Base-by-base conservation (phyloP, 805 yeast species). In the Candida easanensis region DNA sequence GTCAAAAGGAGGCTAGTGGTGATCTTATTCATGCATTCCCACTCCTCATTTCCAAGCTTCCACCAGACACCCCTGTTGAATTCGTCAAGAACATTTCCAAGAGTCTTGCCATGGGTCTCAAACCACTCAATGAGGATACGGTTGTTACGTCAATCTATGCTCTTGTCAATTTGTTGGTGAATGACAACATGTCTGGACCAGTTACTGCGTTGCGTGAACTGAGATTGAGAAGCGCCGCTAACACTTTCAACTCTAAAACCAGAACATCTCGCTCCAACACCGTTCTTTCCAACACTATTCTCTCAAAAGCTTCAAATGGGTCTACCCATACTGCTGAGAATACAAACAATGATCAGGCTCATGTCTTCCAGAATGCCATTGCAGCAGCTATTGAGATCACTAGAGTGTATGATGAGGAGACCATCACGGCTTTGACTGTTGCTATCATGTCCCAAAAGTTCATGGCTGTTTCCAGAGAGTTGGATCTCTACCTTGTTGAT, bases 81-180 rank as follows among this genome's bases (percentile, higher is more conserved):
- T 66, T 76, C 33, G 82, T 88, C 31, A 60, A 68, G 36, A 64
- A 68, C 5, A 73, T 82, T 2, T 75, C 93, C 1, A 62, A 65
- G 41, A 66, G 77, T 28, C 76, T 89, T 30, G 84, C 90, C 0
- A 61, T 75, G 38, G 88, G 90, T 3, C 69, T 87, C 51, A 77
- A 75, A 44, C 76, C 79, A 8, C 68, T 85, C 41, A 78, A 89
- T 16, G 91, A 88, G 57, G 97, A 89, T 58, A 79, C 87, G 1
- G 81, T 85, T 18, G 86, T 89, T 8, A 82, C 96, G 7, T 77
- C 91, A 1, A 80, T 93, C 39, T 93, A 93, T 64, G 81, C 95
- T 0, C 71, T 91, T 50, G 79, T 86, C 16, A 93, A 93, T 59
- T 62, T 85, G 46, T 65, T 91, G 25, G 76, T 82, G 39, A 76